Base-by-base conservation (phyloP, 169 alveolate species). In the Plasmodium vivax region DNA sequence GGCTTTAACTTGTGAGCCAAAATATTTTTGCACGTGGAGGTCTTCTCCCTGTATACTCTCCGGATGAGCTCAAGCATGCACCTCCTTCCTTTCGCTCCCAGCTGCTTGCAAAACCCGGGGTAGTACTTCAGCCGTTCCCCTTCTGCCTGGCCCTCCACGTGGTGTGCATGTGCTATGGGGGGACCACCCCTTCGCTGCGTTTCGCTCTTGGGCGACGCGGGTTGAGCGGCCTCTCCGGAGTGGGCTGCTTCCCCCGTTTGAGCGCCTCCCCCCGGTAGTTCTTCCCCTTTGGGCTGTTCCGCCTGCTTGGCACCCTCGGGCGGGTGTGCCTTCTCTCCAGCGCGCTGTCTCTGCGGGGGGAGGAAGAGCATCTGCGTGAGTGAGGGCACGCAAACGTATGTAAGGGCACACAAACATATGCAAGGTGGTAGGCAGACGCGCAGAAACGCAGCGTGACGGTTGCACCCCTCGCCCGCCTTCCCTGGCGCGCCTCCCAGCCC, bases 41-140 rank as follows among this genome's bases (percentile, higher is more conserved):
- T 96, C 12, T 96, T 95, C 87, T 95, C 96, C 36, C 96, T 92
- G 75, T 96, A 96, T 2, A 94, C 97, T 32, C 90, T 82, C 47
- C 97, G 56, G 6, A 96, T 93, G 16, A 96, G 85, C 12, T 96
- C 97, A n/a, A 96, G 75, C 68, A 96, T 71, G 6, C 96, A 96
- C 14, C 97, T 96, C 34, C 97, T 74, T 5, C 97, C 97, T 95
- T 93, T 96, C n/a, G 97, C 96, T 19, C 97, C 97, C 34, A 96
- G 47, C 36, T 96, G 97, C 34, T 95, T 82, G 19, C 94, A 95
- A 45, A 96, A 96, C 0, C 97, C 97, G 0, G 97, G 97, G 54
- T 95, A 82, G 12, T 82, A 82, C 45, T 30, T 51, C 5, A 47
- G 43, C 16, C 56, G 3, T 32, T 82, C 75, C 36, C 10, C 23